Base-by-base conservation (phyloP, 1,284 basidiomycete species). In the Laetiporus sulphureus region DNA sequence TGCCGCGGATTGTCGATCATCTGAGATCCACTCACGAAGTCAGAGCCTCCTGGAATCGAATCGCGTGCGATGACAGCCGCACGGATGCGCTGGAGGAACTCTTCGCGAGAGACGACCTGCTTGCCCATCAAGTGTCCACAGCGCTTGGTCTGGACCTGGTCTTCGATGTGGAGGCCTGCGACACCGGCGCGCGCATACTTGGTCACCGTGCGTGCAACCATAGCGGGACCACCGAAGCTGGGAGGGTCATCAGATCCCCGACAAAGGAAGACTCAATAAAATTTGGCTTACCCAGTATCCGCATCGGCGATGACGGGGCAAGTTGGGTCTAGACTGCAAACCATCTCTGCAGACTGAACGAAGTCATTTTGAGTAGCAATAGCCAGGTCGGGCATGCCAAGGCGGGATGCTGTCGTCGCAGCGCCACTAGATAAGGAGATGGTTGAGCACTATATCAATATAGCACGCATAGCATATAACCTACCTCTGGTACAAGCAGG, bases 361-460 rank as follows among this genome's bases (percentile, higher is more conserved):
- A 88, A 87, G 56, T 90, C 86, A 50, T 84, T 84, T 53, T 87
- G 60, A n/a, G 83, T 85, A 1, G 85, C 80, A 51, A 90, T 85
- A 12, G 84, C 86, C 20, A 90, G 68, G 58, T 90, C 86, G 16
- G 86, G 84, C 57, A 79, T 75, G 19, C 86, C 86, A 18, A 90
- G 72, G 15, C 83, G 75, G 1, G 82, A 83, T 29, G 83, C 82
- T 1, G 83, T 86, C 0, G 85, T 88, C 5, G 83, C 84, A 35
- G 85, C 84, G 33, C 85, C 85, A 53, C 79, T 65, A 30, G n/a
- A 35, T 25, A 11, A 18, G 15, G 31, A 3, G n/a, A n/a, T n/a
- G n/a, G n/a, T n/a, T n/a, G n/a, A n/a, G n/a, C n/a, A n/a, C n/a
- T n/a, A n/a, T n/a, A n/a, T n/a, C n/a, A n/a, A n/a, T n/a, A n/a